These are phyloP conservation scores for Daldinia sp. DNA, from an alignment of 2,329 filamentous ascomycete genomes.

Conservation along the genomic window DNA sequence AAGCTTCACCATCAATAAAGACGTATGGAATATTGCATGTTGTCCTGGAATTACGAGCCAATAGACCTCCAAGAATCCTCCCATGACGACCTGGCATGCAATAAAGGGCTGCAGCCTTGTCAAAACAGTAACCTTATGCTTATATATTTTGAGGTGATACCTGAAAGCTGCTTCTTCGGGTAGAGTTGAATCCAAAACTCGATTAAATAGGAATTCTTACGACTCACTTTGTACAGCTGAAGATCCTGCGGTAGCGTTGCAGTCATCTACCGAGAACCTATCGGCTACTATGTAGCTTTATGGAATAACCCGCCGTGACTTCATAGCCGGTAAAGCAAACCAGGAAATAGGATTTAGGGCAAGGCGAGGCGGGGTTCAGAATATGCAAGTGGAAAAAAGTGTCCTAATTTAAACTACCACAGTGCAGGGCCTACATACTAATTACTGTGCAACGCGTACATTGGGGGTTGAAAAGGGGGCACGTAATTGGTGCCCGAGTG, in stretches of 20 bases:
- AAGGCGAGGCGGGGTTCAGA: not conserved
- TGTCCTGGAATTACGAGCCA: not conserved
- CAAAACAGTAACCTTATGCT: not conserved
- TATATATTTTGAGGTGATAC: not conserved
- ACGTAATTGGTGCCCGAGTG: not conserved
- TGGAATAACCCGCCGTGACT: not conserved
- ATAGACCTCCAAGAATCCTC: not conserved
- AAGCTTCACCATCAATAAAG: not conserved
- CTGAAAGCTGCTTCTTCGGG: not conserved
- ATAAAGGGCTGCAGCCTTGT: not conserved
- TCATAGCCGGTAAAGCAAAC: not conserved
- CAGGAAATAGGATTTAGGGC: not conserved
- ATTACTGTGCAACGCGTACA: not conserved
- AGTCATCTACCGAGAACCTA: not conserved
- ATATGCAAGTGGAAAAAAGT: not conserved
- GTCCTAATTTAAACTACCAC: not conserved
- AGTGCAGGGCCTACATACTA: not conserved
- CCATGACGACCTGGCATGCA: not conserved
- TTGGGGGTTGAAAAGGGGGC: not conserved
- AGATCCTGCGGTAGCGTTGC: not conserved
- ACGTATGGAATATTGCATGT: not conserved
- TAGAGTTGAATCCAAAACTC: not conserved
- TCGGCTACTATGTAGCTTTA: not conserved
- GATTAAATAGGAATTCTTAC: not conserved
- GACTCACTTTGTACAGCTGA: not conserved